These are phyloP conservation scores for Verticillium longisporum DNA, from an alignment of 2,329 filamentous ascomycete genomes.

Conservation along the genomic window DNA sequence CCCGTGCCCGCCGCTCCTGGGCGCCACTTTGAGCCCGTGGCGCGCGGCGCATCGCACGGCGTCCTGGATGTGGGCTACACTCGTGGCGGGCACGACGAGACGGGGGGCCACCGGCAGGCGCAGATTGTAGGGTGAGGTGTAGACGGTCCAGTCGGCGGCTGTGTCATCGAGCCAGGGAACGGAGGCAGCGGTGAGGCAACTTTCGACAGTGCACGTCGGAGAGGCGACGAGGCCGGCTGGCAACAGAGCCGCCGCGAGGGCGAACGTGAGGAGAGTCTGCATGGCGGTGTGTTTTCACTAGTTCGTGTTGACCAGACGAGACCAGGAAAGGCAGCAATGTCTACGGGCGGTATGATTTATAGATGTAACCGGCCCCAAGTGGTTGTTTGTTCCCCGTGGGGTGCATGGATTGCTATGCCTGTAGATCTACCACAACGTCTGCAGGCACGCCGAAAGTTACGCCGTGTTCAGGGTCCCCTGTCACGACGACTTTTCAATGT, in stretches of 20 bases:
- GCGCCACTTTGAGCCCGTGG: slow-evolving; percentile 36
- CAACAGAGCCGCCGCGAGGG: background rate
- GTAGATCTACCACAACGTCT: no score
- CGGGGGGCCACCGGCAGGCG: slow-evolving; percentile 27
- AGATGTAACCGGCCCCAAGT: no score
- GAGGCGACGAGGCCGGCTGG: background rate
- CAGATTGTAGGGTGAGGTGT: slow-evolving; percentile 20
- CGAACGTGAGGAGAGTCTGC: background rate
- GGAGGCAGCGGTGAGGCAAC: slow-evolving; percentile 12
- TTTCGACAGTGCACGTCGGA: background rate
- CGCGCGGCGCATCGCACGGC: slow-evolving; percentile 37
- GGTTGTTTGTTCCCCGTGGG: no score
- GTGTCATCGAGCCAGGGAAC: slow-evolving; percentile 14
- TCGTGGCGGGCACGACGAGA: slow-evolving; percentile 35
- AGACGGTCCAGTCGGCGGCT: slow-evolving; percentile 13
- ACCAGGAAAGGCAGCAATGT: no score
- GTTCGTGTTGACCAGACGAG: no score
- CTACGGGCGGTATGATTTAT: no score
- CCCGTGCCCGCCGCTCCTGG: slow-evolving; percentile 43
- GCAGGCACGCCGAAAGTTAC: no score
- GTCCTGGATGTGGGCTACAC: slow-evolving; percentile 34
- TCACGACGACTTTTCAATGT: no score
- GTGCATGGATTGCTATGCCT: no score
- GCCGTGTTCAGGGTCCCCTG: no score
- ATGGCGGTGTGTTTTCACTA: background rate